These are phyloP conservation scores for Gracilaria vermiculophylla DNA, from an alignment of 23 red algal species.

Conservation along the genomic window DNA sequence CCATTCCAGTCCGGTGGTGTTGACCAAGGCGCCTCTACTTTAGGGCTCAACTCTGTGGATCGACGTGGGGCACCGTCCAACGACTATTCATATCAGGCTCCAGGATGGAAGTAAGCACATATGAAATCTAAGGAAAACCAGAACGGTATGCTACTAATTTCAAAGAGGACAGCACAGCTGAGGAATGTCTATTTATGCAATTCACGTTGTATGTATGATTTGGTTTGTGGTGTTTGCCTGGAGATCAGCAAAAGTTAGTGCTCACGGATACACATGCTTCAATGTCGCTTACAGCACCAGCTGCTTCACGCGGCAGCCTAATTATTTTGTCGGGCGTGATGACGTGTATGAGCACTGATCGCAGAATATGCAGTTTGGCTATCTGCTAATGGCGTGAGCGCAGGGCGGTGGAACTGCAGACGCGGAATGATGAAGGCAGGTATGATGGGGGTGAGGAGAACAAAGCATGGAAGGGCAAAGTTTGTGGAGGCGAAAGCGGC, in stretches of 20 bases:
- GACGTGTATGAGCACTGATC: not conserved
- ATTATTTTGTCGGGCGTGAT: not conserved
- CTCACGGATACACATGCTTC: not conserved
- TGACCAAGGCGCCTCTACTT: not conserved
- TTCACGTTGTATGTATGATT: not conserved
- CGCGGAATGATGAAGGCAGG: not conserved
- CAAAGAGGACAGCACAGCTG: not conserved
- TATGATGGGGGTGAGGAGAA: not conserved
- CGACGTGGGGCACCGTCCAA: conserved; percentile 57
- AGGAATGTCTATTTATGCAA: not conserved
- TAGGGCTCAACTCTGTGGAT: conserved; percentile 4
- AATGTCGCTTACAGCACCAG: not conserved
- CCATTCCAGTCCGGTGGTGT: conserved; percentile 30
- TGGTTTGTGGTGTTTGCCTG: not conserved
- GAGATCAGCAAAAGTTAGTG: not conserved
- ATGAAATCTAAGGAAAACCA: not conserved
- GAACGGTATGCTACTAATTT: conserved; percentile 2
- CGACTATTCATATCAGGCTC: conserved; percentile 63
- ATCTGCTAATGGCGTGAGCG: not conserved
- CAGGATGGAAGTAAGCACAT: conserved; percentile 57
- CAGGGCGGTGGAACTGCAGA: not conserved
- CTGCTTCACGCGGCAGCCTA: not conserved
- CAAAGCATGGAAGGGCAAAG: not conserved
- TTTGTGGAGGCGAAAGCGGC: not conserved
- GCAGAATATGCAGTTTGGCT: not conserved